Evolutionary conservation across 805 yeast genomes (phyloP).

Genomic region (Cyberlindnera misumaiensis): DNA sequence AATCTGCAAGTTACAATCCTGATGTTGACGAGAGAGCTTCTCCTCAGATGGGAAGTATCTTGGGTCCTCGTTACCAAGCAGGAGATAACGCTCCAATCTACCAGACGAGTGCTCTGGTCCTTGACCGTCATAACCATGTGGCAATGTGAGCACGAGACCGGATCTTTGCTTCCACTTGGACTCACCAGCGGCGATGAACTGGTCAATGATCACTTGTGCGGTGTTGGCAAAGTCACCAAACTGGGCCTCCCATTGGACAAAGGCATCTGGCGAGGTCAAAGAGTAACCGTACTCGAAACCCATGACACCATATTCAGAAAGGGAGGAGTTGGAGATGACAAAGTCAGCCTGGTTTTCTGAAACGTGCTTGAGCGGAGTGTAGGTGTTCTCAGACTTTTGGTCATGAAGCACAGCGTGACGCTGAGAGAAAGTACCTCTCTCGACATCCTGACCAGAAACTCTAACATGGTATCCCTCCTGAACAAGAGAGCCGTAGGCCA

Average conservation of each 20-base stretch:
- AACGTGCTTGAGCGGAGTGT: slow-evolving; percentile 80
- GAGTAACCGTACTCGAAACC: slow-evolving; percentile 99
- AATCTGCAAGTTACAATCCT: slow-evolving; percentile 96
- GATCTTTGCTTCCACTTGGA: slow-evolving; percentile 99
- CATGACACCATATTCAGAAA: slow-evolving; percentile 98
- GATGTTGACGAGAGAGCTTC: slow-evolving; percentile 94
- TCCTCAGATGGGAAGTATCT: slow-evolving; percentile 87
- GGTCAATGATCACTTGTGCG: slow-evolving; percentile 96
- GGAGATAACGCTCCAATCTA: slow-evolving; percentile 93
- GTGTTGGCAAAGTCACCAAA: slow-evolving; percentile 99
- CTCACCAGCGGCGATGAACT: slow-evolving; percentile 95
- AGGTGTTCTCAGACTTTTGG: slow-evolving; percentile 76
- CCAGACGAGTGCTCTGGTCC: slow-evolving; percentile 99
- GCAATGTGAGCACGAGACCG: slow-evolving; percentile 89
- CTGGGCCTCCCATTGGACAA: slow-evolving; percentile 99
- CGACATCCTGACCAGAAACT: slow-evolving; percentile 98
- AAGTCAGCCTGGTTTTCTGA: slow-evolving; percentile 79
- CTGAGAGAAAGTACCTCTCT: slow-evolving; percentile 99
- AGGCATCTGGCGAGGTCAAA: slow-evolving; percentile 92
- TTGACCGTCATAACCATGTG: slow-evolving; percentile 99
- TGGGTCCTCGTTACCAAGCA: slow-evolving; percentile 92
- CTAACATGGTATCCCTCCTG: slow-evolving; percentile 95
- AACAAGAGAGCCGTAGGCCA: slow-evolving; percentile 90
- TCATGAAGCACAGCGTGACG: slow-evolving; percentile 98
- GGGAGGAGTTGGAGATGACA: slow-evolving; percentile 85